Conservation (phyloP, 2,329 filamentous ascomycete genomes). For the Cladosporium oxysporum region DNA sequence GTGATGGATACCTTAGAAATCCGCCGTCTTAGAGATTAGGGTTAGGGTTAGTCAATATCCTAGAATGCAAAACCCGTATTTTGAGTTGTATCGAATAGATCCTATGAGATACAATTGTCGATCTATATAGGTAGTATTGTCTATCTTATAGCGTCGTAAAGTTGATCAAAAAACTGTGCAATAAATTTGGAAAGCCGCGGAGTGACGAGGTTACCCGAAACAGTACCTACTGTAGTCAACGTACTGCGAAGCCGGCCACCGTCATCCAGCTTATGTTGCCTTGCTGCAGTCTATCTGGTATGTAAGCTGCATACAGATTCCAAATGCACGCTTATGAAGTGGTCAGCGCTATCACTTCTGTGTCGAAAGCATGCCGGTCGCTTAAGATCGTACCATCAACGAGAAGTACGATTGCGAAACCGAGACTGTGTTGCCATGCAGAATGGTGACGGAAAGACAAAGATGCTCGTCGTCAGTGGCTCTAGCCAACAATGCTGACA, state of each 20-base stretch:
- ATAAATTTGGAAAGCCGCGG: too few relatives aligned
- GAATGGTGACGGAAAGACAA: background rate
- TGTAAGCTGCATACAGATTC: background rate
- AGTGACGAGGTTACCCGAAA: too few relatives aligned
- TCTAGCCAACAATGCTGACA: background rate
- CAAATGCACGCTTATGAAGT: background rate
- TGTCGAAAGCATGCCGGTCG: background rate
- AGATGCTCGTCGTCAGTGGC: background rate
- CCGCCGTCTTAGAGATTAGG: too few relatives aligned
- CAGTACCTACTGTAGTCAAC: too few relatives aligned
- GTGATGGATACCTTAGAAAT: too few relatives aligned
- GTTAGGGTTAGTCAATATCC: too few relatives aligned
- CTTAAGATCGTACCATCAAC: background rate
- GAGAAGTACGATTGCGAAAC: background rate
- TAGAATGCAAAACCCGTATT: too few relatives aligned
- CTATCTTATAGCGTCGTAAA: too few relatives aligned
- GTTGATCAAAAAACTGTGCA: too few relatives aligned
- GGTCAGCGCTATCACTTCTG: background rate
- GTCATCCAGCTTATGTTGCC: background rate
- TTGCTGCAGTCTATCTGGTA: background rate
- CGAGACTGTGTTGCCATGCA: background rate
- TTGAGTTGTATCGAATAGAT: too few relatives aligned
- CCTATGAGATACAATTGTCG: too few relatives aligned
- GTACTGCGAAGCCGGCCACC: background rate
- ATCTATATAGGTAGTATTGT: too few relatives aligned